Base-by-base conservation (phyloP, 805 yeast species). In the Hanseniaspora thailandica region DNA sequence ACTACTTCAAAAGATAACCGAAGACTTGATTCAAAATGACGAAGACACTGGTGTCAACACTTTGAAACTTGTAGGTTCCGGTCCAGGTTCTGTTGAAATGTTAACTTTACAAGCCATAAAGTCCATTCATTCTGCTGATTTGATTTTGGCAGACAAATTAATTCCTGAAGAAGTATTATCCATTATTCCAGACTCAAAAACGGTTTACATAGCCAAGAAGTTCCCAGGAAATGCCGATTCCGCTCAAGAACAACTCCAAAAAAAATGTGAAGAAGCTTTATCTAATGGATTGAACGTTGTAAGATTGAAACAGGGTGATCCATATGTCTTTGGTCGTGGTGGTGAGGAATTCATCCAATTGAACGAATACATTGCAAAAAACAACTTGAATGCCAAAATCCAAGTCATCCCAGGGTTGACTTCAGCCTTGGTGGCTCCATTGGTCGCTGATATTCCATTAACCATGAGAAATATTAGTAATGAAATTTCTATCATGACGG, bases 221-320 rank as follows among this genome's bases (percentile, higher is more conserved):
- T 90, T 88, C 69, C 97, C 97, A 2, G 97, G 97, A 1, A 90
- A 90, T 64, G 97, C 97, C 1, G 96, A 88, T 62, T 76, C 76
- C 46, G 97, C 97, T 0, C 97, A 90, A 66, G 76, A 84, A 56
- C 96, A 90, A 66, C 73, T 90, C 43, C 69, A 87, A 33, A 70
- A 74, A n/a, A 65, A 82, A 58, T 97, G 96, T 0, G 67, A 90
- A 17, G 75, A 74, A 33, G 82, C 81, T 0, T 65, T 87, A 25
- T 58, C 71, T 26, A 66, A 73, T 49, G 96, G 96, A 15, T 74
- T 78, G 61, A 79, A 78, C 54, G 96, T 90, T 1, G 94, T 90
- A 2, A 73, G 97, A 55, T 74, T 90, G 59, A 90, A 90, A 66
- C 97, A 90, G 68, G 97, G 97, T 33, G 97, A 90, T 65, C 97